Evolutionary conservation across 805 yeast species (phyloP).

Genomic region (Metschnikowia matae): DNA sequence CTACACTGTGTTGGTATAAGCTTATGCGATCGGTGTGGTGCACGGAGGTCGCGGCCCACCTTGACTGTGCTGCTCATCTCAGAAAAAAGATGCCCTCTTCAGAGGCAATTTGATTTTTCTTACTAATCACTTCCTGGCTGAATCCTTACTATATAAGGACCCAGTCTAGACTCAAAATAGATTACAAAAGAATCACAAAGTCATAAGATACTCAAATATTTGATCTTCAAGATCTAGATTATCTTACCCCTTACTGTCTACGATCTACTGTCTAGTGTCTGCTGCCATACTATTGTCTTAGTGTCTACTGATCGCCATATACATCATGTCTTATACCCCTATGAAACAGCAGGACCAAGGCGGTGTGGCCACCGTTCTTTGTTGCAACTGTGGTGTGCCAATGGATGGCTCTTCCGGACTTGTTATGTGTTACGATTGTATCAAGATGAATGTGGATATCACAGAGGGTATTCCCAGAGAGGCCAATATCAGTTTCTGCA

Average conservation of each 20-base stretch:
- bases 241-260: no score
- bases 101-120: not conserved
- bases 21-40: not conserved
- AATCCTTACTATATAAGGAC: no score
- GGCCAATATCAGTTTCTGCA: constrained; percentile 86
- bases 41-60: constrained; percentile 3
- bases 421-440: constrained; percentile 97
- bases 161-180: not conserved
- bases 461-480: constrained; percentile 92
- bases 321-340: constrained; percentile 19
- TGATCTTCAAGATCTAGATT: no score
- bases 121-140: constrained; percentile 3
- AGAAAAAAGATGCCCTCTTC: not conserved
- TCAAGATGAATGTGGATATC: constrained; percentile 86
- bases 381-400: constrained; percentile 98
- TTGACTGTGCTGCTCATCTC: constrained; percentile 8
- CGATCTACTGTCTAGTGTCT: no score
- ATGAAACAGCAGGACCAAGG: constrained; percentile 13
- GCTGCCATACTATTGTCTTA: no score
- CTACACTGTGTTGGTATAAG: not conserved
- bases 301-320: not conserved
- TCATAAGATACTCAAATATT: not conserved
- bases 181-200: not conserved
- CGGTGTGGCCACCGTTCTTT: constrained; percentile 76
- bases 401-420: constrained; percentile 93